Percentiles rank a stretch among this genome's conserved stretches.
These are phyloP conservation scores for Phaeosphaeriaceae sp. DNA, from an alignment of 2,329 filamentous ascomycete genomes.

Conservation along the genomic window DNA sequence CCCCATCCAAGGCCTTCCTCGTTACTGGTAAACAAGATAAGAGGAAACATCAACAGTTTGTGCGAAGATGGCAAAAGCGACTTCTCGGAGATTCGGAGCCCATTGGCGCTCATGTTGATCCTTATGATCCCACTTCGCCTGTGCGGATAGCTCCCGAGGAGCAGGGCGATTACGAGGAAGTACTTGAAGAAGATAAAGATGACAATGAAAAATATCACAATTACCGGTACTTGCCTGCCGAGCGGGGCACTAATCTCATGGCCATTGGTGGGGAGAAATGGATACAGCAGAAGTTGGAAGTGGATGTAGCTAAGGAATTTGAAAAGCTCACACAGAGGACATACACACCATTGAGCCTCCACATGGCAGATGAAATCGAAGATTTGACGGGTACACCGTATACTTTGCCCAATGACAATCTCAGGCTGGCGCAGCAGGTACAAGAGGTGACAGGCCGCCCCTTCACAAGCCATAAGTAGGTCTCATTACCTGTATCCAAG, in stretches of 20 bases:
- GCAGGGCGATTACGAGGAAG: constrained; percentile 42
- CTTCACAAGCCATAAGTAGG: constrained; percentile 33
- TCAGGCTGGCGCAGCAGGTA: constrained; percentile 36
- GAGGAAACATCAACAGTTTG: constrained; percentile 45
- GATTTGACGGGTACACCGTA: constrained; percentile 39
- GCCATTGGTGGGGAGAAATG: constrained; percentile 60
- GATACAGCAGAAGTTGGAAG: constrained; percentile 42
- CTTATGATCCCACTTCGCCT: constrained; percentile 44
- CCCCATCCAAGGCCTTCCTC: constrained; percentile 30
- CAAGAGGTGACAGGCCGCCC: constrained; percentile 44
- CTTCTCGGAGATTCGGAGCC: constrained; percentile 45
- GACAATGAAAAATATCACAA: background rate
- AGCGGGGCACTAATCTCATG: constrained; percentile 51
- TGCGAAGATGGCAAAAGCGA: constrained; percentile 46
- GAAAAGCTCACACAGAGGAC: constrained; percentile 44
- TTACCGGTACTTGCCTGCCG: constrained; percentile 13
- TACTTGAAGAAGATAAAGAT: constrained; percentile 33
- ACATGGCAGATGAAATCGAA: constrained; percentile 41
- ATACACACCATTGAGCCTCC: constrained; percentile 38
- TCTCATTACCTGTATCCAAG: background rate
- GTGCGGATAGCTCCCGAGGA: constrained; percentile 46
- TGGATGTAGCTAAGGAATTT: constrained; percentile 36
- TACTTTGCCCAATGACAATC: constrained; percentile 35
- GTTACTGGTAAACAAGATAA: constrained; percentile 41
- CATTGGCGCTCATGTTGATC: constrained; percentile 46